phyloP scores from a whole-genome alignment of 1,284 basidiomycete genomes.

The Gomphus bonarii region DNA sequence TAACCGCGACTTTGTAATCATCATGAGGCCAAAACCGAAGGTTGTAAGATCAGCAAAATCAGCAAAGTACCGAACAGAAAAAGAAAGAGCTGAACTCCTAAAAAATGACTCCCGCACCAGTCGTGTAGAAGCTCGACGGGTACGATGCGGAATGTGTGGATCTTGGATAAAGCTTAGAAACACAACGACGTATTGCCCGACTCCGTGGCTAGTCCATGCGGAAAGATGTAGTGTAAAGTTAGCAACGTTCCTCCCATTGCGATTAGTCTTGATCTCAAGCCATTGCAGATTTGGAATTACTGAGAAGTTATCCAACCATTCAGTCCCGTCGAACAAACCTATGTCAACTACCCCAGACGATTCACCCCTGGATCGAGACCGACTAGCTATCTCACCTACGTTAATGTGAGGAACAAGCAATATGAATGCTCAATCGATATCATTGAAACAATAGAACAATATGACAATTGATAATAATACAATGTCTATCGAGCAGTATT shows the following conservation, averaged over 20 bases:
- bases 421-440: no score
- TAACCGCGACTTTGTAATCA: no score
- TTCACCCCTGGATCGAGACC: background rate
- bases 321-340: background rate
- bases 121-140: constrained; percentile 61
- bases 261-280: background rate
- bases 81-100: constrained; percentile 67
- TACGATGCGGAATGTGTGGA: constrained; percentile 65
- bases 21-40: background rate
- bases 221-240: background rate
- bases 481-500: no score
- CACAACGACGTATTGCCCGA: constrained; percentile 73
- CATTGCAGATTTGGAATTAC: background rate
- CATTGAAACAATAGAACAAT: no score
- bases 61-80: constrained; percentile 47
- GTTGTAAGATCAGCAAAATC: background rate
- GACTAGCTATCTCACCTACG: background rate
- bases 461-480: no score
- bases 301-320: background rate
- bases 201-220: constrained; percentile 69
- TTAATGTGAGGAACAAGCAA: no score
- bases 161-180: constrained; percentile 77
- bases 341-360: background rate
- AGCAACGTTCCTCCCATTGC: background rate
- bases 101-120: constrained; percentile 65